Evolutionary conservation across 345 rosid genomes (phyloP), one percentile per base, ranked within the genome.

Genomic region (Pistacia vera): DNA sequence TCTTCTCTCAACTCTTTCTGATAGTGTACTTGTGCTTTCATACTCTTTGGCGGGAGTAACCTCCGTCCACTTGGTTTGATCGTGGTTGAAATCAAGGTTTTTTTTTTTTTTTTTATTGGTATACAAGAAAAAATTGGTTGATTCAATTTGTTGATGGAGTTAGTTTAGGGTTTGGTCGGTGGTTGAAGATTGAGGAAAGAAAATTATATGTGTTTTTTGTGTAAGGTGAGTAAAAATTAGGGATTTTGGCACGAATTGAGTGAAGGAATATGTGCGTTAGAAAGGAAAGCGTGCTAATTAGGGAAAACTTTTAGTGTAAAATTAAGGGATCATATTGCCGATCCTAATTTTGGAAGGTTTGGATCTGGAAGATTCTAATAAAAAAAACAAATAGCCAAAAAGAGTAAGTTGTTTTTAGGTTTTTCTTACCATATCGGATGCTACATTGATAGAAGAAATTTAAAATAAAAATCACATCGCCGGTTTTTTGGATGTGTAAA

Each of bases 361-460:
- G 82, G 85, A 79, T 81, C 85, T 86, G 52, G 49, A 35, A 68
- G 85, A 55, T 71, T 74, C 69, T 35, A 65, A 16, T 48, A 9
- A 70, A 20, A 11, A 16, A 41, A 38, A 38, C n/a, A 6, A 61
- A 61, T 8, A 5, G 46, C n/a, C 41, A 6, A 55, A 55, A 70
- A n/a, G 49, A 36, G 41, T n/a, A n/a, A 9, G 30, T 28, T 2
- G 4, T 9, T 12, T 41, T 38, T 16, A 16, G n/a, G 57, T 1
- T 54, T 16, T 58, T 20, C n/a, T 71, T 58, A 13, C 11, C 56
- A 71, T 20, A 44, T 28, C 33, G 41, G 71, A 55, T 64, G 80
- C 81, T 77, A 36, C 85, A 87, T 84, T 87, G 83, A 61, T 72
- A 30, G 11, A 57, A 78, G 41, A 44, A 11, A 51, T 64, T 49